Evolutionary conservation across 2,329 filamentous ascomycete species (phyloP).

Genomic region (Aschersonia sp.): DNA sequence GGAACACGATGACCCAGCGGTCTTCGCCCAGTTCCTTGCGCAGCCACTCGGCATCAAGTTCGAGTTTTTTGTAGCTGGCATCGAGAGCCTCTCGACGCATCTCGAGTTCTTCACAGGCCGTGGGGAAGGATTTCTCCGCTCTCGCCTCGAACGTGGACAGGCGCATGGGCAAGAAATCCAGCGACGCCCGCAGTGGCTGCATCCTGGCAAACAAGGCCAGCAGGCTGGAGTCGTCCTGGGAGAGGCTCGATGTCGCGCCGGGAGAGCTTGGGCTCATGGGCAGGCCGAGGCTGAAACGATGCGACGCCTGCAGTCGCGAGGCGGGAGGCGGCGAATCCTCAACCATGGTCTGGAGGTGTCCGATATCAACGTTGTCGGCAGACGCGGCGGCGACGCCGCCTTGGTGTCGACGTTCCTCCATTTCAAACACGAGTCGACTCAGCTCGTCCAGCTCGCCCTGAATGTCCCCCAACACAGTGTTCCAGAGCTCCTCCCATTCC

Average conservation of each 20-base stretch:
- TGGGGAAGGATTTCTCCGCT: constrained; percentile 69
- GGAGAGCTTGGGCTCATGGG: constrained; percentile 49
- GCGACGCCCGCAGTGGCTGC: constrained; percentile 80
- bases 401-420: constrained; percentile 89
- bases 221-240: constrained; percentile 74
- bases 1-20: constrained; percentile 89
- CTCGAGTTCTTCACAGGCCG: constrained; percentile 78
- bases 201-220: constrained; percentile 86
- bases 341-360: constrained; percentile 82
- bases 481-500: constrained; percentile 99
- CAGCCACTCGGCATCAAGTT: constrained; percentile 78
- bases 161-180: constrained; percentile 93
- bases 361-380: constrained; percentile 63
- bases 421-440: constrained; percentile 76
- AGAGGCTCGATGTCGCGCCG: constrained; percentile 31
- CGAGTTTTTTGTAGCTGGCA: constrained; percentile 72
- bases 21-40: constrained; percentile 88
- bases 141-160: constrained; percentile 72
- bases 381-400: constrained; percentile 47
- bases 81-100: constrained; percentile 62
- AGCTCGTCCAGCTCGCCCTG: constrained; percentile 73
- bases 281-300: constrained; percentile 56
- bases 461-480: constrained; percentile 82
- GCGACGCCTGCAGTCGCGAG: constrained; percentile 38
- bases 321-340: constrained; percentile 59